Evolutionary conservation across 257 asterid genomes (phyloP).

Genomic region (Nicotiana attenuata): DNA sequence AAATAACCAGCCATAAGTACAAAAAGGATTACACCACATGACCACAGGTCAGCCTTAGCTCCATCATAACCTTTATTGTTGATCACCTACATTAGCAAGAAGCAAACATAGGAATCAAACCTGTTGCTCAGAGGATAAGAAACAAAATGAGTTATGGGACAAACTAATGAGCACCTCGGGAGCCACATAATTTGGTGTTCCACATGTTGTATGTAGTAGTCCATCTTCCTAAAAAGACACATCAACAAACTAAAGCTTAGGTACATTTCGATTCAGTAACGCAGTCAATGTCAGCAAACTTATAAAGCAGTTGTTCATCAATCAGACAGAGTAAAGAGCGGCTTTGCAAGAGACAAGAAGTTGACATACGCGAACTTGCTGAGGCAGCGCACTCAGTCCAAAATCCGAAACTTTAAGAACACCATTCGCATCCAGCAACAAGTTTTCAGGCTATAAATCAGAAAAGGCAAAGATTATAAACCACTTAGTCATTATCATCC

Average conservation of each 20-base stretch:
- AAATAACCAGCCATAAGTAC: conserved; percentile 53
- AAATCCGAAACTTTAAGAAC: conserved; percentile 86
- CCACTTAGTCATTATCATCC: background rate
- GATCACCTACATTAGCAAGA: conserved; percentile 52
- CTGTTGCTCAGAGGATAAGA: background rate
- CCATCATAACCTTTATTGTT: conserved; percentile 93
- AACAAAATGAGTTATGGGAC: background rate
- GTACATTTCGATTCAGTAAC: background rate
- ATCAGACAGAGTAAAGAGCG: background rate
- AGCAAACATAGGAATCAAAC: background rate
- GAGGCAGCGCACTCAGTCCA: conserved; percentile 94
- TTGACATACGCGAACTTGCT: conserved; percentile 84
- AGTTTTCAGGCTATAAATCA: conserved; percentile 74
- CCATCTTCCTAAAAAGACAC: conserved; percentile 73
- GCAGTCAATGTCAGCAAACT: background rate
- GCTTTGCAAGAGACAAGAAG: background rate
- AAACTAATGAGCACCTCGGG: conserved; percentile 59
- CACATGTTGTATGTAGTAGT: conserved; percentile 93
- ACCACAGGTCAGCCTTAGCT: conserved; percentile 97
- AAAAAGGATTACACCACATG: conserved; percentile 55
- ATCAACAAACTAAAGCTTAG: background rate
- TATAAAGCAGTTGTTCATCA: background rate
- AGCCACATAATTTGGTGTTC: conserved; percentile 98
- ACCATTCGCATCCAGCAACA: conserved; percentile 73
- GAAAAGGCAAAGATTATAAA: conserved; percentile 2